These are phyloP conservation scores for Scortechinia acanthostroma DNA, from an alignment of 2,329 filamentous ascomycete genomes.

Conservation along the genomic window DNA sequence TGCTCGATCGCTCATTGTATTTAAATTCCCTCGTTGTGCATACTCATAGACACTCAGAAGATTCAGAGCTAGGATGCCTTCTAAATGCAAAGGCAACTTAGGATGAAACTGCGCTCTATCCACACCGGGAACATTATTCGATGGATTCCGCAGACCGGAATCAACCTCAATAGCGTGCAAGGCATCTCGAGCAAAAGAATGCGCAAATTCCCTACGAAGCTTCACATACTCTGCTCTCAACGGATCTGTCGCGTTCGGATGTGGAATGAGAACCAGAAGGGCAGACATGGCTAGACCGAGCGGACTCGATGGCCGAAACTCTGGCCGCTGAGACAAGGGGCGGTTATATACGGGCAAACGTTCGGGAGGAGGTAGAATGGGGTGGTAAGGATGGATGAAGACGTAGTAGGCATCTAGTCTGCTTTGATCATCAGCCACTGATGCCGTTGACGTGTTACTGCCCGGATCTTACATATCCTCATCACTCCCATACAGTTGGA, in stretches of 20 bases:
- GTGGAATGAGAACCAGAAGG: slow-evolving; percentile 36
- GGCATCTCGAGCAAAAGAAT: slow-evolving; percentile 35
- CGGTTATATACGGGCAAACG: slow-evolving; percentile 20
- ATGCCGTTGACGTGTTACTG: too few species aligned
- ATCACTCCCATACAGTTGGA: background rate
- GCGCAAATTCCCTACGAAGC: slow-evolving; percentile 28
- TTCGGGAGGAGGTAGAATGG: slow-evolving; percentile 35
- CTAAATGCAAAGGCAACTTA: slow-evolving; percentile 31
- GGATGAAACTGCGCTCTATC: slow-evolving; percentile 32
- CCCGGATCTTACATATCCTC: slow-evolving; percentile 1
- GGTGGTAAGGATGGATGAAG: slow-evolving; percentile 40
- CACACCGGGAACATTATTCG: slow-evolving; percentile 22
- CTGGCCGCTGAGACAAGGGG: slow-evolving; percentile 19
- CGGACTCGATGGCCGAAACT: slow-evolving; percentile 29
- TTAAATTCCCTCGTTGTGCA: slow-evolving; percentile 40
- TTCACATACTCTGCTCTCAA: slow-evolving; percentile 14
- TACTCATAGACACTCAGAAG: slow-evolving; percentile 43
- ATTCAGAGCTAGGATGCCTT: slow-evolving; percentile 36
- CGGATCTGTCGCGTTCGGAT: slow-evolving; percentile 18
- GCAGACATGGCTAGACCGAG: slow-evolving; percentile 36
- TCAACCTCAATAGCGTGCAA: slow-evolving; percentile 10
- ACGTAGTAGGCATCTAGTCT: slow-evolving; percentile 41
- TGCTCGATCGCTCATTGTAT: slow-evolving; percentile 38
- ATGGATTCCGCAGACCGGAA: slow-evolving; percentile 20
- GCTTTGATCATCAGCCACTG: too few species aligned